These are phyloP conservation scores for Gardenia jasminoides DNA, from an alignment of 257 asterid species.

Conservation along the genomic window DNA sequence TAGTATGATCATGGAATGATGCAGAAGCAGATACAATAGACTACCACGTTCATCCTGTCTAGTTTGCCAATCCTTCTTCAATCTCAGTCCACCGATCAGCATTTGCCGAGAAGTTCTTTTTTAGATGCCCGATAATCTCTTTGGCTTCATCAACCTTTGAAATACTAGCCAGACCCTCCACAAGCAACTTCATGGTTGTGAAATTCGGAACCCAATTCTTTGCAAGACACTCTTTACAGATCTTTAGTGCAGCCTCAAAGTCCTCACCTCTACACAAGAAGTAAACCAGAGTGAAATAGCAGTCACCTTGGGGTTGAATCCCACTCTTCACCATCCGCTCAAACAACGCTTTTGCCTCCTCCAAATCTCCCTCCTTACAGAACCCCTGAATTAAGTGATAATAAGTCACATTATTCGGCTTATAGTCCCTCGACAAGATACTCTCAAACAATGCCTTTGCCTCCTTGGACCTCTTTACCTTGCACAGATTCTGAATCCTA, in stretches of 20 bases:
- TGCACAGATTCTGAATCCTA: constrained; percentile 74
- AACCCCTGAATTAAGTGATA: constrained; percentile 64
- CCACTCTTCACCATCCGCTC: constrained; percentile 48
- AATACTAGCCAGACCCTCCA: constrained; percentile 58
- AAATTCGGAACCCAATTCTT: constrained; percentile 73
- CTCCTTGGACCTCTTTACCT: constrained; percentile 56
- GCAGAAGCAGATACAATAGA: not conserved
- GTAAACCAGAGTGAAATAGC: constrained; percentile 63
- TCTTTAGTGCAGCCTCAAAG: constrained; percentile 52
- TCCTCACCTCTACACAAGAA: constrained; percentile 57
- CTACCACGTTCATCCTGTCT: constrained; percentile 32
- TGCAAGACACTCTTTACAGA: constrained; percentile 48
- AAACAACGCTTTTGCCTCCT: constrained; percentile 51
- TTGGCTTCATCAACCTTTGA: constrained; percentile 61
- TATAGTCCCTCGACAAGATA: constrained; percentile 47
- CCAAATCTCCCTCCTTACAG: constrained; percentile 58
- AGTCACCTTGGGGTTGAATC: constrained; percentile 45
- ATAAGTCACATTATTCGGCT: constrained; percentile 57
- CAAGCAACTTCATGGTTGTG: constrained; percentile 69
- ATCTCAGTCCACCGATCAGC: constrained; percentile 64
- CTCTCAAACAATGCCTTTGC: constrained; percentile 80
- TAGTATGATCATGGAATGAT: constrained; percentile 1
- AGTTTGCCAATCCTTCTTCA: constrained; percentile 58
- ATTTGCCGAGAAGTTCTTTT: constrained; percentile 50
- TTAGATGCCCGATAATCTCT: constrained; percentile 50